A percentile compares a stretch with the other conserved stretches of the same genome.
Evolutionary conservation across 2,329 filamentous ascomycete genomes (phyloP).

Genomic region (Thermothelomyces thermophilus): DNA sequence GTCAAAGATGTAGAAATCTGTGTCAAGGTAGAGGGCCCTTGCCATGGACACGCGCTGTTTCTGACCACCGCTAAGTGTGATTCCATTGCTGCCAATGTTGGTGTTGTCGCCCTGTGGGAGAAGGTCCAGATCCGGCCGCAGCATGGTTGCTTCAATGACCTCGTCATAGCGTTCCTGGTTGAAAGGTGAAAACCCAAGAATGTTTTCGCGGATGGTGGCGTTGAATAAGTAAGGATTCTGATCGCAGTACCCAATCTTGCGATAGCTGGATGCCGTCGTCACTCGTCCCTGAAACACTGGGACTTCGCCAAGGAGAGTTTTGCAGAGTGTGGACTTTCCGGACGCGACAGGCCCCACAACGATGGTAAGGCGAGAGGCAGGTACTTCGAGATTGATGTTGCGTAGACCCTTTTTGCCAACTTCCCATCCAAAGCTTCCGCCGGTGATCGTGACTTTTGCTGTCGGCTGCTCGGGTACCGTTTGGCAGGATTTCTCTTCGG

Average conservation of each 20-base stretch:
- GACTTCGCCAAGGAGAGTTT: constrained; percentile 34
- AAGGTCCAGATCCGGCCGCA: constrained; percentile 26
- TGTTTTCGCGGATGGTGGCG: constrained; percentile 30
- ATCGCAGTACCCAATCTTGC: constrained; percentile 34
- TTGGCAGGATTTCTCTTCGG: background rate
- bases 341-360: constrained; percentile 39
- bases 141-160: constrained; percentile 28
- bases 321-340: constrained; percentile 40
- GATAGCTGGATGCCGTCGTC: constrained; percentile 12
- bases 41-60: constrained; percentile 25
- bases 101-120: constrained; percentile 33
- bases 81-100: constrained; percentile 38
- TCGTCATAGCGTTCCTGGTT: constrained; percentile 26
- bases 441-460: constrained; percentile 9
- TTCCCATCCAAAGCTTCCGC: constrained; percentile 23
- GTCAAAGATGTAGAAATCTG: constrained; percentile 22
- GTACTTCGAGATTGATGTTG: constrained; percentile 31
- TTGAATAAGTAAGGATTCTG: constrained; percentile 34
- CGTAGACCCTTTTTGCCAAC: constrained; percentile 10
- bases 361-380: constrained; percentile 31
- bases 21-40: constrained; percentile 24
- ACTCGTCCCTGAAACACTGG: constrained; percentile 27
- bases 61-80: constrained; percentile 42
- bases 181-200: constrained; percentile 25
- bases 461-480: background rate